These are phyloP conservation scores for Endocladia muricata DNA, from an alignment of 31 red algal species.

Conservation along the genomic window DNA sequence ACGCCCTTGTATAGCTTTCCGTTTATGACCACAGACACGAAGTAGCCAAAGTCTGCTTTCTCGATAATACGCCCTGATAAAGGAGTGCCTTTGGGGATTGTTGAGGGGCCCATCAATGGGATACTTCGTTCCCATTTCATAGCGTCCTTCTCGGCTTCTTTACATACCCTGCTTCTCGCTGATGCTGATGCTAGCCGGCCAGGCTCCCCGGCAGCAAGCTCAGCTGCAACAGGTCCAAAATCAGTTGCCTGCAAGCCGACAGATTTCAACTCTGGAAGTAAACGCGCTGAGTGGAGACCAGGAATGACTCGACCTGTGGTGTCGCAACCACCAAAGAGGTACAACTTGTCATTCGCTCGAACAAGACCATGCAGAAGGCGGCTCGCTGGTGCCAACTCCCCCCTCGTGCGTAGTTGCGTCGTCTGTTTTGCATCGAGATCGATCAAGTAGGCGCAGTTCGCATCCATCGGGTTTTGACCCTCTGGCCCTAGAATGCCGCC, in stretches of 20 bases:
- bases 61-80: slow-evolving; percentile 44
- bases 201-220: slow-evolving; percentile 12
- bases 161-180: background rate
- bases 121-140: background rate
- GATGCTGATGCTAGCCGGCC: background rate
- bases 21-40: slow-evolving; percentile 45
- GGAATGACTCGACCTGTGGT: background rate
- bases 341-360: slow-evolving; percentile 21
- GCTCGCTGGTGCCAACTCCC: background rate
- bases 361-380: slow-evolving; percentile 45
- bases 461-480: slow-evolving; percentile 6
- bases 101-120: slow-evolving; percentile 6
- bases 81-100: slow-evolving; percentile 17
- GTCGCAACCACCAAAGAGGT: slow-evolving; percentile 51
- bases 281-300: slow-evolving; percentile 10
- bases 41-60: slow-evolving; percentile 29
- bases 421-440: slow-evolving; percentile 17
- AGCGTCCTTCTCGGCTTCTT: background rate
- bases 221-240: slow-evolving; percentile 40
- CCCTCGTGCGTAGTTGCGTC: slow-evolving; percentile 12
- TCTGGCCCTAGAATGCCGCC: slow-evolving; percentile 30
- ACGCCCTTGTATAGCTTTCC: slow-evolving; percentile 55
- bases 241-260: slow-evolving; percentile 15
- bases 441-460: slow-evolving; percentile 31
- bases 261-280: slow-evolving; percentile 23